These are phyloP conservation scores for Omphalotus olearius DNA, from an alignment of 1,284 basidiomycete genomes.

Conservation along the genomic window DNA sequence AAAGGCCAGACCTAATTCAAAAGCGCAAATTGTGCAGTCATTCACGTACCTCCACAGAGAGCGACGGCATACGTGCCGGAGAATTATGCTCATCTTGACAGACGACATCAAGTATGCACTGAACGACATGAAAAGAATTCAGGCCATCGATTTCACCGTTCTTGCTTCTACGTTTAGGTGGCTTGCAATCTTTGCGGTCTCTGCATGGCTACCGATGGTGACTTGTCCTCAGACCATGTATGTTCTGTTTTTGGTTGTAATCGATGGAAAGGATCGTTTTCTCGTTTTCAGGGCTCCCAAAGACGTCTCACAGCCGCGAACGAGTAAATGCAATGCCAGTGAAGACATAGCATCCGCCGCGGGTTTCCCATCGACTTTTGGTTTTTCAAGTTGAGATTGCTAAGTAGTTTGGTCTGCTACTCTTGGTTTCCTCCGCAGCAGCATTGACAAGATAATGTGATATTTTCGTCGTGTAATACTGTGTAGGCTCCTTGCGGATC, in stretches of 20 bases:
- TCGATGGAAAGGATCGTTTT: not conserved
- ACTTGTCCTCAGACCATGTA: constrained; percentile 23
- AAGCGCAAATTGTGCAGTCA: no score
- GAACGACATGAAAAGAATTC: no score
- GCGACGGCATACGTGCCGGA: no score
- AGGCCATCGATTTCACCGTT: no score
- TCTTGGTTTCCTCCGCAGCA: not conserved
- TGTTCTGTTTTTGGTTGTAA: not conserved
- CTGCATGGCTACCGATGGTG: constrained; percentile 23
- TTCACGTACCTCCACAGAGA: no score
- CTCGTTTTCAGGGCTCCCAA: constrained; percentile 8
- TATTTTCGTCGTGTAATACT: constrained; percentile 10
- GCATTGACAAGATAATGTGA: not conserved
- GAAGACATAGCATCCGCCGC: constrained; percentile 11
- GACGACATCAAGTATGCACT: no score
- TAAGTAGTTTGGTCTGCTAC: constrained; percentile 17
- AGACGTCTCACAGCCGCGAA: constrained; percentile 3
- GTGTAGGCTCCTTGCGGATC: constrained; percentile 19
- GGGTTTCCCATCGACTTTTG: constrained; percentile 23
- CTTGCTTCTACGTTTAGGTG: constrained; percentile 20
- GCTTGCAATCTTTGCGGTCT: constrained; percentile 21
- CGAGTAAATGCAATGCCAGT: not conserved
- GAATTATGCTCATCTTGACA: no score
- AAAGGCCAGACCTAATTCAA: no score
- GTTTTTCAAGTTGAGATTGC: constrained; percentile 24